A percentile compares a stretch with the other conserved stretches of the same genome.
Conservation (phyloP, 2,329 filamentous ascomycete species). For the Taxawa tesnikishii region DNA sequence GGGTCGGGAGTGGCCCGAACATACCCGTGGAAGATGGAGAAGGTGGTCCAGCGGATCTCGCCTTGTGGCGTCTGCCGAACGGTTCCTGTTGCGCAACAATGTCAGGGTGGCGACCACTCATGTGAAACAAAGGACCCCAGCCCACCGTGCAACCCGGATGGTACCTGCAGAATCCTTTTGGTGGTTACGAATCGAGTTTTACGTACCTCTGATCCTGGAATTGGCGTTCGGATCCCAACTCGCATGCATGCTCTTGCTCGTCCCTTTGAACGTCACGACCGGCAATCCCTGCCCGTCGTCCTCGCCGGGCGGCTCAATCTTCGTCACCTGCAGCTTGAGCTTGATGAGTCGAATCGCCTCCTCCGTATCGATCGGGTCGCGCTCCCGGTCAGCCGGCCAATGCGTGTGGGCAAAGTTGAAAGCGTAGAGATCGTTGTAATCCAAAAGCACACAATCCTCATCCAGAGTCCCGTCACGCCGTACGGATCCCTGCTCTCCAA, state of each 20-base stretch:
- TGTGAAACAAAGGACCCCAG: too few relatives aligned
- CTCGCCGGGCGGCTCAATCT: slow-evolving; percentile 45
- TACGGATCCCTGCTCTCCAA: slow-evolving; percentile 47
- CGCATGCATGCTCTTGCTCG: slow-evolving; percentile 48
- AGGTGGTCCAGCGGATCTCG: slow-evolving; percentile 63
- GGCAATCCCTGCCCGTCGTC: slow-evolving; percentile 47
- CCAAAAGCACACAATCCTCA: slow-evolving; percentile 42
- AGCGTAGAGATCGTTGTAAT: slow-evolving; percentile 59
- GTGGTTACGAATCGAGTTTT: too few relatives aligned
- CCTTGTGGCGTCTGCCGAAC: slow-evolving; percentile 56
- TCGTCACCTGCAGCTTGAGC: slow-evolving; percentile 51
- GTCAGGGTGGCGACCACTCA: too few relatives aligned
- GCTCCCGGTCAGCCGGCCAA: slow-evolving; percentile 15
- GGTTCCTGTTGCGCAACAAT: too few relatives aligned
- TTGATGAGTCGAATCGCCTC: slow-evolving; percentile 61
- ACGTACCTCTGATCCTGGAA: slow-evolving; percentile 50
- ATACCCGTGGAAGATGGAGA: slow-evolving; percentile 46
- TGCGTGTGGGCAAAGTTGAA: slow-evolving; percentile 52
- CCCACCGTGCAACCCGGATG: too few relatives aligned
- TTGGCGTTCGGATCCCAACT: slow-evolving; percentile 58
- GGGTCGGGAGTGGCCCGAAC: slow-evolving; percentile 7
- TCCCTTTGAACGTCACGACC: slow-evolving; percentile 56
- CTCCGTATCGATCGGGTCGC: slow-evolving; percentile 43
- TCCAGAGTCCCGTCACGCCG: slow-evolving; percentile 58
- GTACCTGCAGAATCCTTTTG: too few relatives aligned